phyloP scores from a whole-genome alignment of 306 rosid genomes.

The Hylodesmum podocarpum region DNA sequence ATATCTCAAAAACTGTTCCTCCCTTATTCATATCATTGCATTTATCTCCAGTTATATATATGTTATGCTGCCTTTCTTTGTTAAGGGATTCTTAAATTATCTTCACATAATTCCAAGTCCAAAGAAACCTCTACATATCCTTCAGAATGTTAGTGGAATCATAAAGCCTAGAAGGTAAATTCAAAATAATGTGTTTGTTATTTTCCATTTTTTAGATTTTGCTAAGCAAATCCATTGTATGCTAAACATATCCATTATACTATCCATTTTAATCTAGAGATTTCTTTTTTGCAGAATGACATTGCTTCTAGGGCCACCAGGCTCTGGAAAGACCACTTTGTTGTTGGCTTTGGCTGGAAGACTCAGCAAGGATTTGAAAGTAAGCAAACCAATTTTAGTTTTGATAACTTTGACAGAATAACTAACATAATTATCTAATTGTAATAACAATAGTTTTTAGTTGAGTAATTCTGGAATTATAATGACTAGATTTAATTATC shows the following conservation, averaged over 20 bases:
- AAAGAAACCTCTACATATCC: conserved; percentile 40
- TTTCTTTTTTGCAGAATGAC: conserved; percentile 49
- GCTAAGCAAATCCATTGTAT: too few species aligned
- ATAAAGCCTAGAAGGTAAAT: conserved; percentile 46
- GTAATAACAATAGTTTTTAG: too few species aligned
- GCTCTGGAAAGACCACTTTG: conserved; percentile 67
- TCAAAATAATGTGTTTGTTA: background rate
- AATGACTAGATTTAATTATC: too few species aligned
- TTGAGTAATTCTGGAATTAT: background rate
- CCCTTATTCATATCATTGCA: background rate
- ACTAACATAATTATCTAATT: background rate
- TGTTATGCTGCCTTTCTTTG: background rate
- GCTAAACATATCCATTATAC: too few species aligned
- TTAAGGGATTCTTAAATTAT: conserved; percentile 35
- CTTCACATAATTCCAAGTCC: conserved; percentile 39
- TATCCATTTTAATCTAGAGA: too few species aligned
- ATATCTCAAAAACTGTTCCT: background rate
- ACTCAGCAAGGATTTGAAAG: conserved; percentile 41
- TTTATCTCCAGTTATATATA: background rate
- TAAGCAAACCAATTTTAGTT: conserved; percentile 19
- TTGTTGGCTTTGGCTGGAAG: conserved; percentile 61
- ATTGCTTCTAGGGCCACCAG: conserved; percentile 53
- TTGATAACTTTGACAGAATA: background rate
- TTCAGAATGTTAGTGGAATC: conserved; percentile 50
- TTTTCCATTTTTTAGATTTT: background rate